Evolutionary conservation across 1,139 yeast species (phyloP).

Genomic region (Pneumocystis sp.): DNA sequence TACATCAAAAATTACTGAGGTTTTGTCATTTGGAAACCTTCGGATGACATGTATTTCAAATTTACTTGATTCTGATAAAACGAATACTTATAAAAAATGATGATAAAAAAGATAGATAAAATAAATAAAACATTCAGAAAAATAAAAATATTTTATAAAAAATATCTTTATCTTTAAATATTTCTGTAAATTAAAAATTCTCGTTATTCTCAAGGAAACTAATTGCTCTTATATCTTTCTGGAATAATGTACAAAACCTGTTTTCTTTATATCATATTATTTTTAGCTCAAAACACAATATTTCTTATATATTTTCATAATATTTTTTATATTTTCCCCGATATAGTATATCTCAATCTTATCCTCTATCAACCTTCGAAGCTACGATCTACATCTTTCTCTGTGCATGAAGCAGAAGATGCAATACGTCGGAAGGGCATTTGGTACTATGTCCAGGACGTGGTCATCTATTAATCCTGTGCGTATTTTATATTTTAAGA

Average conservation of each 20-base stretch:
- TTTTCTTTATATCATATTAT: no score
- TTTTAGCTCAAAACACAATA: no score
- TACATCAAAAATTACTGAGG: conserved; percentile 56
- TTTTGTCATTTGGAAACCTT: conserved; percentile 53
- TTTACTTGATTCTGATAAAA: not conserved
- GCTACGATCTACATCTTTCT: not conserved
- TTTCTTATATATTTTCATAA: not conserved
- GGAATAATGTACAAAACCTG: no score
- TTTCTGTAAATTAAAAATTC: no score
- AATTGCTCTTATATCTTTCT: no score
- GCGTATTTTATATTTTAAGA: not conserved
- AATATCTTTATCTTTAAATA: no score
- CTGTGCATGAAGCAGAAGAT: conserved; percentile 25
- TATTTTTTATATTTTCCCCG: not conserved
- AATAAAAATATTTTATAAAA: no score
- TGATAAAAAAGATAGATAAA: not conserved
- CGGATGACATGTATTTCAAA: not conserved
- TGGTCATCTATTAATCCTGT: conserved; percentile 89
- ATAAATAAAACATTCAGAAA: not conserved
- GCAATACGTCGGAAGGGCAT: conserved; percentile 95
- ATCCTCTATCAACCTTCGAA: not conserved
- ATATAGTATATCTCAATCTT: no score
- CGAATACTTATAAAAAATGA: no score
- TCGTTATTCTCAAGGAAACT: no score
- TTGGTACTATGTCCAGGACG: conserved; percentile 56